Evolutionary conservation across 345 rosid species (phyloP), one percentile per base, ranked within the genome.

Genomic region (Turnera subulata): DNA sequence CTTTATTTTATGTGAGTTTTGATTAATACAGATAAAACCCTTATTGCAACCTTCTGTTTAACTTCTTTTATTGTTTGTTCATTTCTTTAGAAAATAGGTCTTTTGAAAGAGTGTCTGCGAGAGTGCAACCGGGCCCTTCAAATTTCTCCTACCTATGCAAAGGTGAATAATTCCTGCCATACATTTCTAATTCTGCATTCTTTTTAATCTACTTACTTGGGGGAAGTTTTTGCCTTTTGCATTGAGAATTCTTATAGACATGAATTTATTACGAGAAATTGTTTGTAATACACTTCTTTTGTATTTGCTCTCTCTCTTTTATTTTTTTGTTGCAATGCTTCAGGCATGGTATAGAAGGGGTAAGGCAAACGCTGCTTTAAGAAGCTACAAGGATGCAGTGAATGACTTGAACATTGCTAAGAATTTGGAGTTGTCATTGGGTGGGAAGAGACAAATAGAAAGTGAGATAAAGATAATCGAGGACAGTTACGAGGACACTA

Each of bases 311-410:
- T 46, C n/a, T 50, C 0, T 2, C 6, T 21, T 42, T 11, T 40
- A 35, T 5, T 35, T 35, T 35, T 44, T 26, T 37, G 70, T 23
- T 55, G 16, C 37, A 49, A 9, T 64, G 29, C 63, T 38, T 25
- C 66, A 85, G 86, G 91, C 89, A 12, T 91, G 96, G 94, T 85
- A 79, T 67, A 78, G 94, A 83, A 80, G 94, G 68, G 94, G 86
- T 44, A 88, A 91, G 77, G 77, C 72, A 64, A 88, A 85, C 76
- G 82, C 73, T 43, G 65, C 82, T 68, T 66, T 85, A 62, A 85
- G 77, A 53, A 73, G 85, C 21, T 74, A 65, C 39, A 61, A 58
- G 63, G 82, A 78, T 73, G 87, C 89, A 24, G n/a, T 73, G 47
- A 64, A 14, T 54, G 89, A 91, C 67, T 78, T 85, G 32, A 71